phyloP scores from a whole-genome alignment of 1,284 basidiomycete genomes.

The Mycena sp. region DNA sequence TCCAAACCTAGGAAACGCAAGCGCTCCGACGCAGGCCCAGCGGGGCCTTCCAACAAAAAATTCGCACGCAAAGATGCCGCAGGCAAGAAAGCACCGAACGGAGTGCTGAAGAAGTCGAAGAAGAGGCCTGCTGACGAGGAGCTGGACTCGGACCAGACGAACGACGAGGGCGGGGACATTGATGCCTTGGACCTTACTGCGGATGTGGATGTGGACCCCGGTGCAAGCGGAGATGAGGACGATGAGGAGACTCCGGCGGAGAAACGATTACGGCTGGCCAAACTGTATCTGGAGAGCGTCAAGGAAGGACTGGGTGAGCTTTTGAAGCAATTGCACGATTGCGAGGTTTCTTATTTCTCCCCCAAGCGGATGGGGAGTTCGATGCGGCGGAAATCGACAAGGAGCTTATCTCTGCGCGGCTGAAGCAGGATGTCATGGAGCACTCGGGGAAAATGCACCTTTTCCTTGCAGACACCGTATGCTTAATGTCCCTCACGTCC shows the following conservation, averaged over 20 bases:
- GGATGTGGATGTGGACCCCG: constrained; percentile 60
- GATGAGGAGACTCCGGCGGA: constrained; percentile 94
- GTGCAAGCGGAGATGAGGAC: constrained; percentile 80
- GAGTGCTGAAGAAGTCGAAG: constrained; percentile 31
- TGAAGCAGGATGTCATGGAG: constrained; percentile 90
- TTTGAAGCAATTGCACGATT: background rate
- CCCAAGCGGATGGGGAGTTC: constrained; percentile 80
- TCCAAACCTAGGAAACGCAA: constrained; percentile 78
- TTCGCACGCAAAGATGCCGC: constrained; percentile 37
- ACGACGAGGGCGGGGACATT: constrained; percentile 67
- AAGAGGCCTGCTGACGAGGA: constrained; percentile 72
- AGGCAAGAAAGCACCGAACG: constrained; percentile 22
- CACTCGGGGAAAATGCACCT: constrained; percentile 88
- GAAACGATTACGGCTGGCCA: constrained; percentile 91
- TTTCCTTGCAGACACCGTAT: constrained; percentile 77
- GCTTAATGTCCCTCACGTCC: constrained; percentile 34
- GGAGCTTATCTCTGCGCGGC: constrained; percentile 88
- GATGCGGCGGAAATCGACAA: constrained; percentile 95
- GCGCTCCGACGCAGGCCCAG: constrained; percentile 50
- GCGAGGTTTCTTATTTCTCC: background rate
- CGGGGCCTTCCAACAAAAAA: constrained; percentile 40
- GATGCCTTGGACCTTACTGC: constrained; percentile 83
- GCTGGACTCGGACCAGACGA: constrained; percentile 69
- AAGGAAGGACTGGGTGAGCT: constrained; percentile 77
- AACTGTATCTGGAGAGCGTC: constrained; percentile 89